Conservation (phyloP, 2,329 filamentous ascomycete genomes). For the Proliferodiscus dingleyae region DNA sequence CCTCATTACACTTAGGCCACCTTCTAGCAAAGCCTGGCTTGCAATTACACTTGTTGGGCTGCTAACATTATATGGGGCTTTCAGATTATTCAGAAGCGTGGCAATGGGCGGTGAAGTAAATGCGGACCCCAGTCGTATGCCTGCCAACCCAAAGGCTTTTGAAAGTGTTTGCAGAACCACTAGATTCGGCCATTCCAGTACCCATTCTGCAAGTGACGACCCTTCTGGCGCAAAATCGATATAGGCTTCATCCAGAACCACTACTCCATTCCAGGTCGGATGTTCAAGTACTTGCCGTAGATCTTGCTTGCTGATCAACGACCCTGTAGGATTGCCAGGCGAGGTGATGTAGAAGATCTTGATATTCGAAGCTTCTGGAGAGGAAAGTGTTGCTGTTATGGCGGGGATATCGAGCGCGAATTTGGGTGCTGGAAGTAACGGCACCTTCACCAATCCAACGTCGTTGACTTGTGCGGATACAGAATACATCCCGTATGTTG, state of each 20-base stretch:
- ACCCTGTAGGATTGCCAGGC: slow-evolving; percentile 89
- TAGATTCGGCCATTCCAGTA: slow-evolving; percentile 86
- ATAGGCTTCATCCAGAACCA: slow-evolving; percentile 93
- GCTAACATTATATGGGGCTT: slow-evolving; percentile 94
- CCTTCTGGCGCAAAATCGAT: slow-evolving; percentile 83
- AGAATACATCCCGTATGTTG: slow-evolving; percentile 97
- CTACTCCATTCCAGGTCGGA: slow-evolving; percentile 89
- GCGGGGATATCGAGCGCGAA: slow-evolving; percentile 71
- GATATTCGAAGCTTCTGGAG: slow-evolving; percentile 54
- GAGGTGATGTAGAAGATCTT: slow-evolving; percentile 93
- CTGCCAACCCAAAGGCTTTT: slow-evolving; percentile 93
- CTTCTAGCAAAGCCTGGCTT: slow-evolving; percentile 60
- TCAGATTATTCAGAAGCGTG: slow-evolving; percentile 78
- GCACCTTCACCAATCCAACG: slow-evolving; percentile 78
- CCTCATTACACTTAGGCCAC: slow-evolving; percentile 70
- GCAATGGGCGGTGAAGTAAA: slow-evolving; percentile 76
- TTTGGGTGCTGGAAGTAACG: slow-evolving; percentile 63
- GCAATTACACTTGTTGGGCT: slow-evolving; percentile 83
- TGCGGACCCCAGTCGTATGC: slow-evolving; percentile 82
- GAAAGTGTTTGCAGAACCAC: slow-evolving; percentile 98
- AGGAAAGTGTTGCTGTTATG: slow-evolving; percentile 60
- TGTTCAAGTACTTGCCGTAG: slow-evolving; percentile 72
- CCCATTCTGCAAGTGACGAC: slow-evolving; percentile 84
- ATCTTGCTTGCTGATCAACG: slow-evolving; percentile 69
- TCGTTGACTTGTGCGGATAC: slow-evolving; percentile 96